phyloP scores from a whole-genome alignment of 83 land plant genomes.

The Picea engelmannii region DNA sequence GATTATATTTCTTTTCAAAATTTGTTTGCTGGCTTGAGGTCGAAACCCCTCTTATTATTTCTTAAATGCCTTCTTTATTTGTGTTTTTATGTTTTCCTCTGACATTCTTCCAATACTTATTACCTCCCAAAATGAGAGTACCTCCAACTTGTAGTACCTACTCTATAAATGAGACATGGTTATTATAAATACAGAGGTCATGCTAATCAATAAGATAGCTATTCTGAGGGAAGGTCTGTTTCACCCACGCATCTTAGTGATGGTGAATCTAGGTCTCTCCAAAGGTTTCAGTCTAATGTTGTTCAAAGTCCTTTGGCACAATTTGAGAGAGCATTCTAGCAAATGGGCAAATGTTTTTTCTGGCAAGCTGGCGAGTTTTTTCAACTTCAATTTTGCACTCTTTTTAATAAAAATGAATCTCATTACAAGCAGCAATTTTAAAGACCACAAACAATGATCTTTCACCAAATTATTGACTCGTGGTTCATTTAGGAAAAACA shows the following conservation, averaged over 20 bases:
- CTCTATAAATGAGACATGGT: neutral
- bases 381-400: no score
- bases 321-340: neutral
- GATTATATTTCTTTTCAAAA: no score
- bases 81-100: neutral
- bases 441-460: no score
- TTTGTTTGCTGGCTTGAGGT: neutral
- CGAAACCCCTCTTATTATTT: slow-evolving; percentile 1
- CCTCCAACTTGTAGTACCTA: neutral
- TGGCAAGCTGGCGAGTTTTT: no score
- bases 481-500: neutral
- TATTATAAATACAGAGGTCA: neutral
- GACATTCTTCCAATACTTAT: neutral
- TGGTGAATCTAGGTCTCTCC: neutral
- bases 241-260: neutral
- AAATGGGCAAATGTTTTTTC: neutral
- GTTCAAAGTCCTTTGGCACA: neutral
- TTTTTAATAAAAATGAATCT: no score
- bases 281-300: neutral
- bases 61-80: neutral
- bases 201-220: neutral
- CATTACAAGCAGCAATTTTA: no score
- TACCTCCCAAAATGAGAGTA: neutral
- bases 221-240: neutral
- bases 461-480: neutral